Conservation (phyloP, 768 basidiomycete species). For the Suillus weaverae region DNA sequence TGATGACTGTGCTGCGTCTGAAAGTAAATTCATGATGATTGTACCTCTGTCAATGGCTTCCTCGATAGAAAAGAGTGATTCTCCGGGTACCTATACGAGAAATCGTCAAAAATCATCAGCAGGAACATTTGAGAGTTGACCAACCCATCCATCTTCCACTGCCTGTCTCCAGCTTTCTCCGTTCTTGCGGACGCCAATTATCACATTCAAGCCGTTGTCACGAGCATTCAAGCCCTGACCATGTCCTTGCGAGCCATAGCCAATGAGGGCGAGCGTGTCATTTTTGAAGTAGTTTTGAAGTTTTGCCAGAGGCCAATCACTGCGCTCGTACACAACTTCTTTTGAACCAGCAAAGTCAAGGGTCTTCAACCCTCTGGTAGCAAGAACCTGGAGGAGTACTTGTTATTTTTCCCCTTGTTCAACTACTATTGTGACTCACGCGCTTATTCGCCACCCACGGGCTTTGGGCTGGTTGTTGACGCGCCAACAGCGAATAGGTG, state of each 20-base stretch:
- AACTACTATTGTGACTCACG: not conserved
- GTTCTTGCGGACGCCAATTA: slow-evolving; percentile 95
- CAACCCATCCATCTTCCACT: slow-evolving; percentile 91
- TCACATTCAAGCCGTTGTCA: slow-evolving; percentile 98
- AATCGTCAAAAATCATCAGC: not conserved
- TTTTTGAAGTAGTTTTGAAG: slow-evolving; percentile 99
- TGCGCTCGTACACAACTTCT: slow-evolving; percentile 92
- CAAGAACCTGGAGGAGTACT: not conserved
- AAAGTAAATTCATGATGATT: slow-evolving; percentile 99
- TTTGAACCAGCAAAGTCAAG: slow-evolving; percentile 95
- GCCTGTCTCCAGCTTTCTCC: slow-evolving; percentile 98
- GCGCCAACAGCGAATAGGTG: not conserved
- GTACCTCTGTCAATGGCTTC: slow-evolving; percentile 95
- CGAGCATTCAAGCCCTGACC: slow-evolving; percentile 98
- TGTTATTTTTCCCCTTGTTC: not conserved
- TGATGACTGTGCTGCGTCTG: slow-evolving; percentile 95
- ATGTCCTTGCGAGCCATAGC: slow-evolving; percentile 98
- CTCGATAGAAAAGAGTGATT: slow-evolving; percentile 97
- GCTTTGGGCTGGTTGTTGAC: not conserved
- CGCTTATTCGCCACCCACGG: not conserved
- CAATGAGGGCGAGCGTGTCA: slow-evolving; percentile 98
- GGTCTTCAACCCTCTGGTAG: slow-evolving; percentile 52
- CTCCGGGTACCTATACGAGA: slow-evolving; percentile 70
- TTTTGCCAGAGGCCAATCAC: slow-evolving; percentile 97
- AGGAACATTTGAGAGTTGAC: slow-evolving; percentile 20